Conservation (phyloP, 2,329 filamentous ascomycete genomes). For the Exophiala mesophila region DNA sequence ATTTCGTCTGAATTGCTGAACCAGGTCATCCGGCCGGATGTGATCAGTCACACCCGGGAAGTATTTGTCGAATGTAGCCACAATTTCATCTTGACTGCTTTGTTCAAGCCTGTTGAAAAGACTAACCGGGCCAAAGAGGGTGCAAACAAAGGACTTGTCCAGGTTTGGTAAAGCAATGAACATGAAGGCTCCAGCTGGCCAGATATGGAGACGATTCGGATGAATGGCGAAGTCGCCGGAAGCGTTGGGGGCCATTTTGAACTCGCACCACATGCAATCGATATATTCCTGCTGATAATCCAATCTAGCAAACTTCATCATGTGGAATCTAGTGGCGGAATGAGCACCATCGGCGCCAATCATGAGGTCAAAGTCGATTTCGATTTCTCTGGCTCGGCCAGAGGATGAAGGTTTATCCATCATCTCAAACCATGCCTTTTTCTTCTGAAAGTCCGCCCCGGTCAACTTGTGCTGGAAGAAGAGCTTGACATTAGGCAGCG, state of each 20-base stretch:
- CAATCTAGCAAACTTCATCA: constrained; percentile 93
- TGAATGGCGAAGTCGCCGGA: constrained; percentile 66
- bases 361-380: constrained; percentile 84
- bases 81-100: constrained; percentile 50
- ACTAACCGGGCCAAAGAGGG: constrained; percentile 74
- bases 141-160: constrained; percentile 92
- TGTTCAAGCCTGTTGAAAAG: constrained; percentile 66
- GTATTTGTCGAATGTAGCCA: constrained; percentile 70
- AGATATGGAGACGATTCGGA: constrained; percentile 93
- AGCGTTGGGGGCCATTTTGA: constrained; percentile 62
- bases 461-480: constrained; percentile 93
- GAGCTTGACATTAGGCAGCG: constrained; percentile 81
- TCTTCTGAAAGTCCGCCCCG: constrained; percentile 74
- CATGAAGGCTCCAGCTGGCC: constrained; percentile 92
- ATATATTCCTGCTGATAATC: constrained; percentile 93
- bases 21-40: constrained; percentile 58
- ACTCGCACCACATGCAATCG: constrained; percentile 96
- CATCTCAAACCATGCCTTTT: constrained; percentile 82
- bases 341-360: constrained; percentile 94
- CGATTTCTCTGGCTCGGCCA: constrained; percentile 62
- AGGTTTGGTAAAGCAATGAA: constrained; percentile 92
- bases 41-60: constrained; percentile 76
- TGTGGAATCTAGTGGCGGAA: constrained; percentile 80
- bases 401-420: constrained; percentile 26
- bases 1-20: constrained; percentile 70